A percentile compares a stretch with the other conserved stretches of the same genome.
phyloP scores from a whole-genome alignment of 345 rosid species.

The Linum trigynum region DNA sequence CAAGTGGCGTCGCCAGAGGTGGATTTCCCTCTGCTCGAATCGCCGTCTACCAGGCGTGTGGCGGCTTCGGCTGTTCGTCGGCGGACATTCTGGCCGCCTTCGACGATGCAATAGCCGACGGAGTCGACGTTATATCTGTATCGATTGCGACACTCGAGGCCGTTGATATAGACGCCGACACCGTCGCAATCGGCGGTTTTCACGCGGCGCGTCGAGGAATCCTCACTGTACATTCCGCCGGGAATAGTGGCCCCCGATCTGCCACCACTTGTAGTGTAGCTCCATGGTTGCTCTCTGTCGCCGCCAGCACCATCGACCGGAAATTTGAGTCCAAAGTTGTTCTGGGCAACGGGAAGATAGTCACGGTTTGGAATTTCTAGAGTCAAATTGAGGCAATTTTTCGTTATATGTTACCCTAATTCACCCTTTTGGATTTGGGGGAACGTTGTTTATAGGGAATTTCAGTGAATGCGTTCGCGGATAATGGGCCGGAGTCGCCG shows the following conservation, averaged over 20 bases:
- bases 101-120: slow-evolving; percentile 62
- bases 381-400: too few relatives aligned
- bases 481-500: slow-evolving; percentile 21
- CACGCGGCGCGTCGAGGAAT: slow-evolving; percentile 48
- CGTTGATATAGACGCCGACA: not conserved
- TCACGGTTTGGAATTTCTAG: slow-evolving; percentile 24
- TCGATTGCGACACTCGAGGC: not conserved
- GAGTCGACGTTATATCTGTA: slow-evolving; percentile 37
- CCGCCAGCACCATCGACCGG: slow-evolving; percentile 45
- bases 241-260: slow-evolving; percentile 13
- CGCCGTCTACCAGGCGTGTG: slow-evolving; percentile 39
- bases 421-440: too few relatives aligned
- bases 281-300: slow-evolving; percentile 44
- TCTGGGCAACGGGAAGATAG: slow-evolving; percentile 29
- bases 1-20: slow-evolving; percentile 46
- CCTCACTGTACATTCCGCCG: slow-evolving; percentile 33
- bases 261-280: slow-evolving; percentile 4
- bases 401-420: too few relatives aligned
- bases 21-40: slow-evolving; percentile 50
- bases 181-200: slow-evolving; percentile 34
- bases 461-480: slow-evolving; percentile 25
- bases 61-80: accelerated
- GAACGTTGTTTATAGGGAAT: slow-evolving; percentile 19
- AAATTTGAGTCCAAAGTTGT: slow-evolving; percentile 21
- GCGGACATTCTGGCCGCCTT: slow-evolving; percentile 30